A percentile compares a stretch with the other conserved stretches of the same genome.
phyloP scores from a whole-genome alignment of 495 filamentous ascomycete genomes.

The Ascodesmis nigricans region DNA sequence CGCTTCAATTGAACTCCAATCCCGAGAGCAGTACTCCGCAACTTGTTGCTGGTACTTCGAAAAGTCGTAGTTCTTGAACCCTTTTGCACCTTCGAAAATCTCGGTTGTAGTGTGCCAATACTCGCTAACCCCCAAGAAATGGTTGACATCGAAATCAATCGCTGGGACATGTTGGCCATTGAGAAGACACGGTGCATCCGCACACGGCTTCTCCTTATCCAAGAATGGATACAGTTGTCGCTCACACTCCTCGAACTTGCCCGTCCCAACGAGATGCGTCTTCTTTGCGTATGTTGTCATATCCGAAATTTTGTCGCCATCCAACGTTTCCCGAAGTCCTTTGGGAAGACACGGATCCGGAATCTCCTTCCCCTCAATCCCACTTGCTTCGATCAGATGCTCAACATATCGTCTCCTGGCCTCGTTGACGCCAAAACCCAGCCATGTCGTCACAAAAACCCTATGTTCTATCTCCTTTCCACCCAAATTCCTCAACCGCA shows the following conservation, averaged over 20 bases:
- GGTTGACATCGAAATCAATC: constrained; percentile 94
- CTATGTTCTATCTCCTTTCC: constrained; percentile 55
- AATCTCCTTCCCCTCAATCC: constrained; percentile 36
- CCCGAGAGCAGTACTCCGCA: constrained; percentile 58
- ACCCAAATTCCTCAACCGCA: constrained; percentile 63
- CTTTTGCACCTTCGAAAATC: constrained; percentile 60
- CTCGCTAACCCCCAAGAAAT: constrained; percentile 94
- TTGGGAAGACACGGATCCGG: constrained; percentile 81
- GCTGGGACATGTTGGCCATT: constrained; percentile 79
- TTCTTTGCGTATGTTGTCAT: constrained; percentile 20
- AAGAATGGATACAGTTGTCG: constrained; percentile 62
- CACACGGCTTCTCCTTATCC: constrained; percentile 63
- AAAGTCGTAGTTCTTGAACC: constrained; percentile 77
- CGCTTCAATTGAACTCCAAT: constrained; percentile 52
- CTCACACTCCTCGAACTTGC: constrained; percentile 68
- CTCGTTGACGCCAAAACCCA: constrained; percentile 87
- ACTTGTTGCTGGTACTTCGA: constrained; percentile 74
- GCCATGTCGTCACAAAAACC: constrained; percentile 90
- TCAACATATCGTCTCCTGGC: constrained; percentile 65
- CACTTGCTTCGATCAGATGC: constrained; percentile 37
- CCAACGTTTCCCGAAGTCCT: constrained; percentile 45
- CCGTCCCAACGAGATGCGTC: constrained; percentile 50
- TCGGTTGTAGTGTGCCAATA: constrained; percentile 99
- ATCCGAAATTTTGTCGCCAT: constrained; percentile 31
- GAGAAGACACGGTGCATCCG: constrained; percentile 65